phyloP scores from a whole-genome alignment of 108 stramenopile genomes.

The Nannochloropsis salina region DNA sequence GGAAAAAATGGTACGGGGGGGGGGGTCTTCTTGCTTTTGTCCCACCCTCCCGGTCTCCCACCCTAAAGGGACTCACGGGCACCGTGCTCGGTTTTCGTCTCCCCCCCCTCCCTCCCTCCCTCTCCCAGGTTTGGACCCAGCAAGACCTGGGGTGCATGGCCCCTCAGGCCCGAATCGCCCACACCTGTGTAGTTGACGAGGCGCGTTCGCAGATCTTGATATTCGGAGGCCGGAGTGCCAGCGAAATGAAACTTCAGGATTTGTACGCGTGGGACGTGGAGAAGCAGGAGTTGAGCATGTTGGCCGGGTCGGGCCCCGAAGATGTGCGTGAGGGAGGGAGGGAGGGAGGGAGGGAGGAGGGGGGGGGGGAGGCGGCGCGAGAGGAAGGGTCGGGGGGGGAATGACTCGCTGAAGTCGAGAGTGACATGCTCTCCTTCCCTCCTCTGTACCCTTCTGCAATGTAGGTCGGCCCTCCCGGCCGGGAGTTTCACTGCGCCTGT shows the following conservation, averaged over 20 bases:
- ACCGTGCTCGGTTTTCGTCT: neutral
- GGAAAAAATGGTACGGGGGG: constrained; percentile 20
- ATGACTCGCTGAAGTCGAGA: no score
- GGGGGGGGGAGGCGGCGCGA: no score
- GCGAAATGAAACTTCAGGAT: neutral
- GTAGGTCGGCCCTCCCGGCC: neutral
- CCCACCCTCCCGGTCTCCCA: neutral
- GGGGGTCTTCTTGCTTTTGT: neutral
- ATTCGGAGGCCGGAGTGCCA: neutral
- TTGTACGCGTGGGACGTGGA: neutral
- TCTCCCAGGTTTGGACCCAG: constrained; percentile 34
- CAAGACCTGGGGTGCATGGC: constrained; percentile 28
- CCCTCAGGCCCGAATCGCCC: constrained; percentile 42
- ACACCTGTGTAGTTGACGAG: constrained; percentile 29
- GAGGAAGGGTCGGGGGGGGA: no score
- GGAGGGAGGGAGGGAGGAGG: no score
- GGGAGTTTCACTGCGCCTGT: neutral
- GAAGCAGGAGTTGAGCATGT: neutral
- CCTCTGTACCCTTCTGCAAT: neutral
- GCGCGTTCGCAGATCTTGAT: neutral
- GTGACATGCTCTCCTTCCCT: neutral
- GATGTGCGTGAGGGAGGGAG: no score
- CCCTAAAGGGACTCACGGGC: neutral
- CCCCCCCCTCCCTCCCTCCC: neutral
- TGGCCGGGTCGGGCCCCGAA: neutral